Percentiles rank a stretch among this genome's conserved stretches.
phyloP scores from a whole-genome alignment of 257 asterid genomes.

The Rubia yunnanensis region DNA sequence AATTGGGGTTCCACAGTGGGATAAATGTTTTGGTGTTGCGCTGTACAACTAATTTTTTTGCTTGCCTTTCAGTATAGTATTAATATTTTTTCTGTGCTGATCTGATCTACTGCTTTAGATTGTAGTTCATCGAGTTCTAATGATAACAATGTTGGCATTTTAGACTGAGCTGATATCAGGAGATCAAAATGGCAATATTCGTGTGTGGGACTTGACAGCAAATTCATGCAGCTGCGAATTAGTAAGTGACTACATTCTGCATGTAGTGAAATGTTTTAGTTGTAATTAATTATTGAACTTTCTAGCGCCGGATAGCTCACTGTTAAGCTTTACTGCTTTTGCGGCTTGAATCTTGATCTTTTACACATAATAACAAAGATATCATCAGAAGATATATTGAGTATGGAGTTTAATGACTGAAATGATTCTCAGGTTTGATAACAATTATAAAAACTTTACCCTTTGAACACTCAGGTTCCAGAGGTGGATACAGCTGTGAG shows the following conservation, averaged over 20 bases:
- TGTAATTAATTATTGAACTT: background rate
- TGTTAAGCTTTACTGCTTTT: background rate
- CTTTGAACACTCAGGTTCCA: background rate
- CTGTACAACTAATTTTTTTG: background rate
- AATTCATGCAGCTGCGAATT: constrained; percentile 98
- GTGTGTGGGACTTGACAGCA: constrained; percentile 98
- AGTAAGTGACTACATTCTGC: constrained; percentile 32
- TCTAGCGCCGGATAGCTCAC: background rate
- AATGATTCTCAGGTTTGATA: background rate
- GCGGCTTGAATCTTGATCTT: background rate
- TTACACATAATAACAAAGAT: too few relatives aligned
- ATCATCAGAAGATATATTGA: background rate
- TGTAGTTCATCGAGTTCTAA: background rate
- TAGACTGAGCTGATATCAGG: constrained; percentile 98
- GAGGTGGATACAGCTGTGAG: background rate
- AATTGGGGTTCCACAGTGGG: background rate
- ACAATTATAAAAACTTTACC: background rate
- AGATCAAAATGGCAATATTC: constrained; percentile 96
- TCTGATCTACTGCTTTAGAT: background rate
- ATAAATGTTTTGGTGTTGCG: background rate
- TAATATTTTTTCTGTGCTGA: background rate
- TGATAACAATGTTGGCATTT: constrained; percentile 10
- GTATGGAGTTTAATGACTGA: background rate
- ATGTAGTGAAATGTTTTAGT: background rate
- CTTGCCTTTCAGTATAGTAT: too few relatives aligned